phyloP scores from a whole-genome alignment of 768 basidiomycete species.

The Hygrophorus russula region DNA sequence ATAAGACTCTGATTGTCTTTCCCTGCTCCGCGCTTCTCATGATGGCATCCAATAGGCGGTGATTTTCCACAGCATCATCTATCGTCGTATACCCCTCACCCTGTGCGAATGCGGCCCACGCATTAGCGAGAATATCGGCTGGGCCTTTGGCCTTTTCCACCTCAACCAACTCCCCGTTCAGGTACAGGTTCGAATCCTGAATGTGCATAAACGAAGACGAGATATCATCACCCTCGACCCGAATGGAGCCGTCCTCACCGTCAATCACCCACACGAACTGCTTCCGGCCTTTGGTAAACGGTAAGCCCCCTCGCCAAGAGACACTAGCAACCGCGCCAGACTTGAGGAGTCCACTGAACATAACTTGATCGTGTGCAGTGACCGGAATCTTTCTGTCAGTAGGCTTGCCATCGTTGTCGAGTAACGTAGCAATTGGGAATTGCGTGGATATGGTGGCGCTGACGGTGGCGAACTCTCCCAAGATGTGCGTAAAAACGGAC shows the following conservation, averaged over 20 bases:
- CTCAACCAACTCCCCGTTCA: constrained; percentile 20
- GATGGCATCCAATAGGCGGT: constrained; percentile 16
- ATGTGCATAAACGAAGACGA: constrained; percentile 11
- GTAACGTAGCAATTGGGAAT: constrained; percentile 16
- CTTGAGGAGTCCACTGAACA: constrained; percentile 18
- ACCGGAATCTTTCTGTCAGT: constrained; percentile 15
- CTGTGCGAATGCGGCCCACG: constrained; percentile 13
- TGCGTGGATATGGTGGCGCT: constrained; percentile 14
- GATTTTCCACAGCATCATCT: constrained; percentile 17
- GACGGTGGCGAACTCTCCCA: constrained; percentile 21
- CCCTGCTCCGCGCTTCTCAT: constrained; percentile 13
- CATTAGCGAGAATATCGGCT: constrained; percentile 5
- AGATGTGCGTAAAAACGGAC: constrained; percentile 16
- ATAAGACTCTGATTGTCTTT: constrained; percentile 13
- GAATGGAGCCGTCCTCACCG: constrained; percentile 21
- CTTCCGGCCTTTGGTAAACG: constrained; percentile 12
- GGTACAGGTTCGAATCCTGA: constrained; percentile 15
- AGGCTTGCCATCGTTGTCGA: constrained; percentile 15
- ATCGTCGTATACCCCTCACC: constrained; percentile 15
- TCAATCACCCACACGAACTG: constrained; percentile 23
- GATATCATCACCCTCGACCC: constrained; percentile 12
- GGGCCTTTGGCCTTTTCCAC: constrained; percentile 1
- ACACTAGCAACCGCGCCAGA: constrained; percentile 19
- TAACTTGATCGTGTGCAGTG: constrained; percentile 16
- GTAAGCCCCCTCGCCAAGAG: constrained; percentile 13